phyloP scores from a whole-genome alignment of 2,329 filamentous ascomycete genomes.

The Botryotinia narcissicola region DNA sequence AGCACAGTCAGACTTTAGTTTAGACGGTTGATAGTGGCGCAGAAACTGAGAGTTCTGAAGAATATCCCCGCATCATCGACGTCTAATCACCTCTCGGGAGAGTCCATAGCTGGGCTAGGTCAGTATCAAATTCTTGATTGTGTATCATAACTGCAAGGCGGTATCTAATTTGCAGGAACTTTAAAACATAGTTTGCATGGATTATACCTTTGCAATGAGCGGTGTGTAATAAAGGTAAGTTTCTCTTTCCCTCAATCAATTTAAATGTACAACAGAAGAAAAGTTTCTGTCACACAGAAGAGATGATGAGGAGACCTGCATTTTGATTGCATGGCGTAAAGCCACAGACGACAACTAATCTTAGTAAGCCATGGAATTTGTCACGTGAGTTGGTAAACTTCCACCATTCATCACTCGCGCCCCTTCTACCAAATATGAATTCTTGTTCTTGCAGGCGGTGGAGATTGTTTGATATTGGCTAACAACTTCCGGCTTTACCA shows the following conservation, averaged over 20 bases:
- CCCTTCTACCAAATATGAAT: background rate
- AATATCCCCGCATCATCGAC: background rate
- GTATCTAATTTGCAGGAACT: background rate
- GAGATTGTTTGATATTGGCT: background rate
- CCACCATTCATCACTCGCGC: background rate
- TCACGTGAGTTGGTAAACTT: background rate
- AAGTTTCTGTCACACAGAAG: background rate
- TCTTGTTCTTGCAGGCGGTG: background rate
- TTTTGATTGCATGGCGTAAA: conserved; percentile 1
- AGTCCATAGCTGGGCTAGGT: background rate
- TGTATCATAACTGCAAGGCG: background rate
- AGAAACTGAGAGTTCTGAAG: background rate
- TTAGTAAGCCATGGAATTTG: background rate
- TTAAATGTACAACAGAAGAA: background rate
- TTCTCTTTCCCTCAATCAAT: background rate
- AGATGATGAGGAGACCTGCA: background rate
- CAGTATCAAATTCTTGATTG: background rate
- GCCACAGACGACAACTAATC: background rate
- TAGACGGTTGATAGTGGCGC: background rate
- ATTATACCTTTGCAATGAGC: background rate
- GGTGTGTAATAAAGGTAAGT: background rate
- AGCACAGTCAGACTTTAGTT: conserved; percentile 2
- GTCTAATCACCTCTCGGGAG: background rate
- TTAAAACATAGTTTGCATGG: background rate
- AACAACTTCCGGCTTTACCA: background rate